Evolutionary conservation across 371 early-diverging fungal genomes (phyloP), one percentile per base, ranked within the genome.

Genomic region (Mortierella sp.): DNA sequence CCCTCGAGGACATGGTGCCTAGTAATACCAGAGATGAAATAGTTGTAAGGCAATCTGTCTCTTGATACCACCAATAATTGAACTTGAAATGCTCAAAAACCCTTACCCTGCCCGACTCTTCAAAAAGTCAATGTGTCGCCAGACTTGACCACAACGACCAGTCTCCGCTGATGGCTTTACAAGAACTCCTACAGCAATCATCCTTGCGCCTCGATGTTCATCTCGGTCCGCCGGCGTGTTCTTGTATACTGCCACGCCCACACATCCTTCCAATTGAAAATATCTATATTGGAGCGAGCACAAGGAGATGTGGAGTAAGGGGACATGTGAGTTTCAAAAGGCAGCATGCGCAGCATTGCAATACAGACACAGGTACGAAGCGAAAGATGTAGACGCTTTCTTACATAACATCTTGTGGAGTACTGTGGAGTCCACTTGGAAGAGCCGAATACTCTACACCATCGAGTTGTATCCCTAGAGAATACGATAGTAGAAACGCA

Each of bases 371-470:
- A 4, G 5, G 9, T 2, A 9, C 2, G 24, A 50, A 50, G 24
- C 24, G 50, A n/a, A 48, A 50, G n/a, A 5, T 13, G 2, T 22
- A 47, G 50, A 9, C 24, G 47, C 16, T 47, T 47, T 53, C 79
- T 47, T 89, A 92, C 92, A 91, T 88, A 26, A 86, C 79, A 79
- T 92, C 92, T 22, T 86, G 76, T n/a, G 79, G 74, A 19, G 88
- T 79, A 40, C 73, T 80, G 77, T 92, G 92, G 48, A 91, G 81
- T 29, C 92, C 92, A 75, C 92, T 92, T 44, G 90, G 89, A 9
- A 92, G 88, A 9, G 91, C 88, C 66, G 91, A 88, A 71, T 87
- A 92, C 79, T 92, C 92, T 1, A 91, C 79, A 0, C 90, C 91
- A 43, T 74, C 52, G 24, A 92, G 77, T 63, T 89, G 87, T 43